Evolutionary conservation across 805 yeast species (phyloP).

Genomic region (Pichia occidentalis): DNA sequence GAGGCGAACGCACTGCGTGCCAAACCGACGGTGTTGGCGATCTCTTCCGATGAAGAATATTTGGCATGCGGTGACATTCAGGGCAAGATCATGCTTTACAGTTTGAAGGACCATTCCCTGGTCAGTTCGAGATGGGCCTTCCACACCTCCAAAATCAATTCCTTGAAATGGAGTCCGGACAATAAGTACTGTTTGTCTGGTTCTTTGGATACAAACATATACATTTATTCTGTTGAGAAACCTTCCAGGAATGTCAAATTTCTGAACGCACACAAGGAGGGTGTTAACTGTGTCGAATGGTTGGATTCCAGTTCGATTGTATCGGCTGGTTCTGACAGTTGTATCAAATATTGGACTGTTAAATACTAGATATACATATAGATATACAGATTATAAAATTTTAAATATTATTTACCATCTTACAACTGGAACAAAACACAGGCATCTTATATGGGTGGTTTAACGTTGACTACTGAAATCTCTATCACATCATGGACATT

Average conservation of each 20-base stretch:
- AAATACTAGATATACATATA: constrained; percentile 10
- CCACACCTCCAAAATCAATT: constrained; percentile 77
- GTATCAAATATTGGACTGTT: constrained; percentile 67
- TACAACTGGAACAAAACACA: constrained; percentile 1
- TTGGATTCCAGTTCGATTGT: constrained; percentile 40
- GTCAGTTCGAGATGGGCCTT: constrained; percentile 92
- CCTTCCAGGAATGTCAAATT: constrained; percentile 73
- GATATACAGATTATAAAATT: too few relatives aligned
- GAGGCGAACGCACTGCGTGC: constrained; percentile 46
- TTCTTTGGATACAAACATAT: constrained; percentile 76
- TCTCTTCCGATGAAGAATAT: constrained; percentile 62
- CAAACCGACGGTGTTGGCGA: constrained; percentile 52
- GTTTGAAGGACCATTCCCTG: constrained; percentile 44
- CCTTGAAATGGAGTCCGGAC: constrained; percentile 73
- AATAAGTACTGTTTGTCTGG: constrained; percentile 70
- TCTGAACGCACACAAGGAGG: constrained; percentile 82
- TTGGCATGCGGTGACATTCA: constrained; percentile 81
- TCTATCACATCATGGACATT: constrained; percentile 44
- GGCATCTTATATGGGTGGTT: constrained; percentile 39
- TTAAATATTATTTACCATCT: constrained; percentile 4
- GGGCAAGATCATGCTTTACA: constrained; percentile 80
- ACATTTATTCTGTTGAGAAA: constrained; percentile 68
- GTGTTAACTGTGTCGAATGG: constrained; percentile 77
- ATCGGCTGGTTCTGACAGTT: constrained; percentile 77
- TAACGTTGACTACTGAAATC: constrained; percentile 43